These are phyloP conservation scores for Aegle marmelos DNA, from an alignment of 345 rosid species.

Conservation along the genomic window DNA sequence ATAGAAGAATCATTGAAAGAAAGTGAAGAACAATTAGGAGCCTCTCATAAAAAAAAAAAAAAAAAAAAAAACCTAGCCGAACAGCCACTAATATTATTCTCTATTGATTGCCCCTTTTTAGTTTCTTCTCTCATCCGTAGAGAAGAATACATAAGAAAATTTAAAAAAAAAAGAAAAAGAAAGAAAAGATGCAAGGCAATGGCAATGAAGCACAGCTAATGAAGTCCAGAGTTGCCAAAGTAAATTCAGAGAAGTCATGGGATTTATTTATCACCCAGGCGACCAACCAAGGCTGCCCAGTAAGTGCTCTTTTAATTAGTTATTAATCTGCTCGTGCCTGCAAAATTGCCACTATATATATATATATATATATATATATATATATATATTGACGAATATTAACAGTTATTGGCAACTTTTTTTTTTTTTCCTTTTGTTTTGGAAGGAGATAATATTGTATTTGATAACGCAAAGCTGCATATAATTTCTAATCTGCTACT, in stretches of 20 bases:
- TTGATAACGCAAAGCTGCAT: not conserved
- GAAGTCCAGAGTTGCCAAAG: slow-evolving; percentile 37
- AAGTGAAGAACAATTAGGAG: not conserved
- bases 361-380: too few species aligned
- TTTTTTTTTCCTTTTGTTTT: too few species aligned
- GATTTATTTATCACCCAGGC: slow-evolving; percentile 33
- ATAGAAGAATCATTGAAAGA: not conserved
- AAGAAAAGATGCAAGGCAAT: slow-evolving; percentile 16
- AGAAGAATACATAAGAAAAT: not conserved
- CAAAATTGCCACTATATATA: not conserved
- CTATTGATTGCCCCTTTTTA: not conserved
- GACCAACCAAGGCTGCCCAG: slow-evolving; percentile 27
- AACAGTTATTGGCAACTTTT: too few species aligned
- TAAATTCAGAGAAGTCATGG: slow-evolving; percentile 40
- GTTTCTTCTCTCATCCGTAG: not conserved
- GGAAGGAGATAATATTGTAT: too few species aligned
- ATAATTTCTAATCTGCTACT: not conserved
- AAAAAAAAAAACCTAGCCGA: not conserved
- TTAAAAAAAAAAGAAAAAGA: not conserved
- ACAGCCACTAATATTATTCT: not conserved
- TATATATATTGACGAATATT: not conserved
- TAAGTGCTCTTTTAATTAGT: slow-evolving; percentile 7
- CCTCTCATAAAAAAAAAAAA: not conserved
- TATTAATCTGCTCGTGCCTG: not conserved
- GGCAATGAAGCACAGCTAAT: not conserved